Base-by-base conservation (phyloP, 2,329 filamentous ascomycete genomes). In the Phialophora macrospora region DNA sequence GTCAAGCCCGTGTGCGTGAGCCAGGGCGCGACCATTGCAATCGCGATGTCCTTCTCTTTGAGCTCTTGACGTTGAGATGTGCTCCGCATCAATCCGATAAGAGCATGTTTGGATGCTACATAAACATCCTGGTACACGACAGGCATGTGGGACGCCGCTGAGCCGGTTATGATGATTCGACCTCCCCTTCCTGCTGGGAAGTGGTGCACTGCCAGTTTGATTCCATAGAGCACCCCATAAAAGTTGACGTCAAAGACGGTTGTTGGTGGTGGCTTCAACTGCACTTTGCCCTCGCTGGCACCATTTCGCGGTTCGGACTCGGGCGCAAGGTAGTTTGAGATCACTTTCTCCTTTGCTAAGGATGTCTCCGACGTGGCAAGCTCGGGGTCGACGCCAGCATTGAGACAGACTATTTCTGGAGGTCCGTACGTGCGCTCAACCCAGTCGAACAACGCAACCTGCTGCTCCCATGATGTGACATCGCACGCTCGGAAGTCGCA, bases 371-470 rank as follows among this genome's bases (percentile, higher is more conserved):
- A 41, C 14, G 30, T 26, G 12, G 30, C 46, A 41, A 60, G 28
- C 30, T 60, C 58, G 4, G 58, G 58, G 38, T 60, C 58, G 58
- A 60, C 52, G 30, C 58, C 58, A 4, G 58, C 58, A 20, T 60
- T 60, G 34, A 60, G 17, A 60, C 58, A 60, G 17, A 60, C 58
- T 22, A 60, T 44, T 22, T 60, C 30, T 44, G 58, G 58, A 12
- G 58, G 46, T 7, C 58, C 58, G 14, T 60, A 20, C 12, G 11
- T 54, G 20, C 20, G n/a, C 17, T 22, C 26, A 4, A 34, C 48
- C 48, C 48, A 60, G 28, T 60, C 20, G 48, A 60, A 60, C 22
- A 60, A 14, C 12, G 46, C 30, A 30, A 60, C 46, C 38, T 60
- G 58, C 46, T 60, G 58, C 30, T 60, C 58, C 58, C 58, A 60